A percentile compares a stretch with the other conserved stretches of the same genome.
These are phyloP conservation scores for Brassica rapa DNA, from an alignment of 345 rosid species.

Conservation along the genomic window DNA sequence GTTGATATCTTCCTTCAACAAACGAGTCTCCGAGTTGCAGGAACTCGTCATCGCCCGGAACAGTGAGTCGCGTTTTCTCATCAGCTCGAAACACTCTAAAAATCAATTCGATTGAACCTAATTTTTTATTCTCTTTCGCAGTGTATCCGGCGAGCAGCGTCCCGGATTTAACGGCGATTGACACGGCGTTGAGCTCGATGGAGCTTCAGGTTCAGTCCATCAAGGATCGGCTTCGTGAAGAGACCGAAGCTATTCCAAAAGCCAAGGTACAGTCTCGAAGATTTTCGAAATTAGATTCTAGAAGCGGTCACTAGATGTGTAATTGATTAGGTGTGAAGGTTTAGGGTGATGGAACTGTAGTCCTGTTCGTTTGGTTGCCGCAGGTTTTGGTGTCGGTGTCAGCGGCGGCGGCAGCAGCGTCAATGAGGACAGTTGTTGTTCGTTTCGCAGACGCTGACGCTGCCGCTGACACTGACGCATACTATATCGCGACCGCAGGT, in stretches of 20 bases:
- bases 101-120: not conserved
- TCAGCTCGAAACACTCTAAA: not conserved
- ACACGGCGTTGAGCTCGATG: conserved; percentile 69
- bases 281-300: not conserved
- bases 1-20: conserved; percentile 62
- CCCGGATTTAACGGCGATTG: conserved; percentile 37
- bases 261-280: conserved; percentile 54
- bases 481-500: too few species aligned
- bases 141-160: not conserved
- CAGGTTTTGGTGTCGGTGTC: too few species aligned
- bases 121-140: not conserved
- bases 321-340: not conserved
- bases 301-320: not conserved
- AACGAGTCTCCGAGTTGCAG: conserved; percentile 74
- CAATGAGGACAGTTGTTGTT: too few species aligned
- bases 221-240: conserved; percentile 57
- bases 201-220: conserved; percentile 82
- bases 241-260: conserved; percentile 76
- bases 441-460: too few species aligned
- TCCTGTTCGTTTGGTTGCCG: too few species aligned
- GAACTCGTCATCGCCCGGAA: conserved; percentile 89
- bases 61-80: conserved; percentile 52
- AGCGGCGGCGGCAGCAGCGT: too few species aligned
- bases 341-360: too few species aligned
- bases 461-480: too few species aligned